Conservation (phyloP, 176 grass and related monocot species). For the Ensete glaucum region DNA sequence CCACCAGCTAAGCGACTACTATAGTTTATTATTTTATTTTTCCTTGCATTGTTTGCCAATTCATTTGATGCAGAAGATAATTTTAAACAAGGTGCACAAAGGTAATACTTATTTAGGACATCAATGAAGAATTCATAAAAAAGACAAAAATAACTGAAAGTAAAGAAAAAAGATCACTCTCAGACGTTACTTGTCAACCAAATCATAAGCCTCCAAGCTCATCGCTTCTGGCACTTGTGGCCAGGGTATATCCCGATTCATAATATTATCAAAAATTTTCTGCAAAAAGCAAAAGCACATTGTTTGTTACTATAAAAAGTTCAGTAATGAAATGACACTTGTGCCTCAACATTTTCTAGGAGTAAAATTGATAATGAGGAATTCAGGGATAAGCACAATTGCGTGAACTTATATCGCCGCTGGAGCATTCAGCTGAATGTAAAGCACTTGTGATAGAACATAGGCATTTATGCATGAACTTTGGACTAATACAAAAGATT, state of each 20-base stretch:
- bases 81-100: too few relatives aligned
- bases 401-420: neutral
- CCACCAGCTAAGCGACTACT: too few relatives aligned
- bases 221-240: slow-evolving; percentile 79
- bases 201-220: slow-evolving; percentile 65
- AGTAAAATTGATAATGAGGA: neutral
- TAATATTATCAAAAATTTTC: slow-evolving; percentile 99
- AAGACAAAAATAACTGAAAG: neutral
- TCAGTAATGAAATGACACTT: neutral
- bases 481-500: too few relatives aligned
- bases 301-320: neutral
- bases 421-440: too few relatives aligned
- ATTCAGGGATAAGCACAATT: neutral
- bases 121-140: too few relatives aligned
- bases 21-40: too few relatives aligned
- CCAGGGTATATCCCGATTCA: slow-evolving; percentile 97
- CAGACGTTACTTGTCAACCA: slow-evolving; percentile 74
- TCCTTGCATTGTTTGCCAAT: neutral
- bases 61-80: neutral
- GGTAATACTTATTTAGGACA: too few relatives aligned
- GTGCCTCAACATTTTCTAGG: neutral
- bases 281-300: slow-evolving; percentile 19
- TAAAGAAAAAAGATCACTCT: neutral
- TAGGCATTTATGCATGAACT: too few relatives aligned
- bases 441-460: too few relatives aligned